Evolutionary conservation across 345 rosid genomes (phyloP), one percentile per base, ranked within the genome.

Genomic region (Odontarrhena argentea): DNA sequence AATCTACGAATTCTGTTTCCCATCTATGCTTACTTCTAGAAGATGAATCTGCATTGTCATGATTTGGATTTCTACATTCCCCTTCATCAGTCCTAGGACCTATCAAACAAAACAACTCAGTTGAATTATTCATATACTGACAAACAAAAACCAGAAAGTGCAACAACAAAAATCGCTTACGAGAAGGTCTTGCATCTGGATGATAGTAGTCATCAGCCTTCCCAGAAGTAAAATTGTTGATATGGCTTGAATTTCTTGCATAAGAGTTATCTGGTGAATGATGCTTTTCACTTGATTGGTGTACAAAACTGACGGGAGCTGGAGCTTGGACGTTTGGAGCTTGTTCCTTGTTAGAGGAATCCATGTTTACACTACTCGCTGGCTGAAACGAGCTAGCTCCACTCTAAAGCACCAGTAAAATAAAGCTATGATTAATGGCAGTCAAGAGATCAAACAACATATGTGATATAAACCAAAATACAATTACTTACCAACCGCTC

Each of bases 1-100:
- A 96, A 80, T 84, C 88, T 73, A 65, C 78, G 63, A 94, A 94
- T 77, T 85, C 95, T 89, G 88, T 84, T 51, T 78, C 78, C 95
- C 97, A 85, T 9, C 2, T 60, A 13, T 67, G 68, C 1, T 60
- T 52, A 46, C 58, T 67, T 45, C 59, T 65, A 10, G 70, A 50
- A 48, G 70, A 44, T 58, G 49, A 42, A 51, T 52, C 10, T 6
- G 36, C 61, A 15, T 74, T 4, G 30, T 42, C 60, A 37, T 61
- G 54, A 41, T 68, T 68, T 13, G 60, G 63, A 32, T 68, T 61
- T 41, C 73, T 48, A 55, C 28, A 12, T 22, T 74, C 77, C 8
- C 74, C 69, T 68, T 62, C 74, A 55, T 61, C 69, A 34, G 37
- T 18, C 49, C 65, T 55, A 55, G 63, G 5, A 32, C 60, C 74